Evolutionary conservation across 1,284 basidiomycete genomes (phyloP).

Genomic region (Waitea zeae): DNA sequence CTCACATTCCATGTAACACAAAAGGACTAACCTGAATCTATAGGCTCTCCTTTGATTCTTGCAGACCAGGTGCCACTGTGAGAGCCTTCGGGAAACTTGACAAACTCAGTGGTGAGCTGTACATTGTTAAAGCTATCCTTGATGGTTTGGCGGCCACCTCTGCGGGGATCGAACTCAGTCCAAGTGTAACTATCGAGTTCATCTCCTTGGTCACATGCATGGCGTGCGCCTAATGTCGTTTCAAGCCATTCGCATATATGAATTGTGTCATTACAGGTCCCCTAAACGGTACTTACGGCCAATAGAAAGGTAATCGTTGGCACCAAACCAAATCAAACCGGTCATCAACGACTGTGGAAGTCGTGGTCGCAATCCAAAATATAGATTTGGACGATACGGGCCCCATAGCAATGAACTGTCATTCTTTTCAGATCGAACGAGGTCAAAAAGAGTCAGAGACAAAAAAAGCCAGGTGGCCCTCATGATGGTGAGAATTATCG

Average conservation of each 20-base stretch:
- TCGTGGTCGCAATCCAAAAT: constrained; percentile 79
- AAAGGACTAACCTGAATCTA: constrained; percentile 37
- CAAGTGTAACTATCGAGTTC: constrained; percentile 71
- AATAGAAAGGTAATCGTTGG: constrained; percentile 62
- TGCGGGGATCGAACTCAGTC: constrained; percentile 74
- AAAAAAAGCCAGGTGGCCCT: too few species aligned
- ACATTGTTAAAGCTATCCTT: constrained; percentile 75
- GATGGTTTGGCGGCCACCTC: constrained; percentile 74
- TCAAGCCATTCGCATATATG: constrained; percentile 6
- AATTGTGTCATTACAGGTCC: constrained; percentile 1
- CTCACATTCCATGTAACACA: constrained; percentile 1
- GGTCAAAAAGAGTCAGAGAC: too few species aligned
- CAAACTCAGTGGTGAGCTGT: constrained; percentile 66
- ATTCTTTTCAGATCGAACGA: too few species aligned
- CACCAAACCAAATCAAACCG: constrained; percentile 85
- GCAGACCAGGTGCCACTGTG: constrained; percentile 85
- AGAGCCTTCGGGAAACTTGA: constrained; percentile 66
- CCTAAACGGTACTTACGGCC: constrained; percentile 27
- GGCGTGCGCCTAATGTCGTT: constrained; percentile 54
- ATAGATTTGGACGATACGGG: constrained; percentile 79
- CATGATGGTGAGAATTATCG: too few species aligned
- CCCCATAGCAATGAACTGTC: constrained; percentile 71
- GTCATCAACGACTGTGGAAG: constrained; percentile 79
- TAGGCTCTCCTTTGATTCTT: constrained; percentile 69
- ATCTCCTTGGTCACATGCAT: constrained; percentile 84